Evolutionary conservation across 257 asterid species (phyloP).

Genomic region (Leonotis leonurus): DNA sequence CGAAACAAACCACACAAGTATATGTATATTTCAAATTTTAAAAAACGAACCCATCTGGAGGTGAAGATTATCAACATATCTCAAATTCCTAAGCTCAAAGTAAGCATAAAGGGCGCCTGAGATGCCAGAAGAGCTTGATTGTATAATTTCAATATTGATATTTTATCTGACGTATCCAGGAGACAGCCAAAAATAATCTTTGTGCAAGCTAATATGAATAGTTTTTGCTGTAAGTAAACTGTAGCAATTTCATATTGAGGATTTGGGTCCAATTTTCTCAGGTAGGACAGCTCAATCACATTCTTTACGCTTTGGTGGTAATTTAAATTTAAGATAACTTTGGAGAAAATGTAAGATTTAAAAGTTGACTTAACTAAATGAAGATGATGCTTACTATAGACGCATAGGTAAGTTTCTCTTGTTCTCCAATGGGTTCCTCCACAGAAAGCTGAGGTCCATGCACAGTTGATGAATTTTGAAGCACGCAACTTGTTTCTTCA

Average conservation of each 20-base stretch:
- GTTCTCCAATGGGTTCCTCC: slow-evolving; percentile 59
- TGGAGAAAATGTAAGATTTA: background rate
- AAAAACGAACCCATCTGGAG: background rate
- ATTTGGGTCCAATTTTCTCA: too few species aligned
- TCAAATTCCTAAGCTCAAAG: background rate
- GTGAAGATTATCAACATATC: background rate
- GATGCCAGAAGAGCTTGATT: background rate
- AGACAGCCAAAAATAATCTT: background rate
- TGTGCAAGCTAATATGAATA: background rate
- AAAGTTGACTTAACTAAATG: background rate
- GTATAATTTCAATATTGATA: background rate
- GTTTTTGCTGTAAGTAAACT: too few species aligned
- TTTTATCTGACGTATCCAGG: background rate
- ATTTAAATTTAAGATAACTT: too few species aligned
- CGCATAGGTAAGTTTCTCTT: slow-evolving; percentile 66
- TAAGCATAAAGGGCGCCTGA: background rate
- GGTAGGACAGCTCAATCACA: too few species aligned
- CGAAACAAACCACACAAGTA: background rate
- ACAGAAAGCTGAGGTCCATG: slow-evolving; percentile 40
- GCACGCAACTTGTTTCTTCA: slow-evolving; percentile 39
- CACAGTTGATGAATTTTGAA: slow-evolving; percentile 30
- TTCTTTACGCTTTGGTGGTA: too few species aligned
- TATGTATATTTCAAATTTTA: background rate
- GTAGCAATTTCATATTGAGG: background rate
- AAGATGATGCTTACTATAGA: slow-evolving; percentile 52